Evolutionary conservation across 495 filamentous ascomycete genomes (phyloP).

Genomic region (Talaromyces trachyspermus): DNA sequence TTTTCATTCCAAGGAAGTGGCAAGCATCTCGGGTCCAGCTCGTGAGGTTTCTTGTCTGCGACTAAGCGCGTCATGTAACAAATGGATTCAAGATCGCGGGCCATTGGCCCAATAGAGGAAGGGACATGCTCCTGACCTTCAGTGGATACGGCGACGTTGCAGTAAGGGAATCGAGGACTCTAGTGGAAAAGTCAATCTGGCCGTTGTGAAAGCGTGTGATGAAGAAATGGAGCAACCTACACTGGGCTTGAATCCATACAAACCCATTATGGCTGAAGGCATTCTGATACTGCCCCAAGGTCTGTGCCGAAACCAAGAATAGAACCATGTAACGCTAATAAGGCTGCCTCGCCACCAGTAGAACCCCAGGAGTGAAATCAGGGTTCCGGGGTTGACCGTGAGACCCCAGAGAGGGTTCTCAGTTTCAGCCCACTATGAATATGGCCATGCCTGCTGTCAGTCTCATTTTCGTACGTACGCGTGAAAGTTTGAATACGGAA

Average conservation of each 20-base stretch:
- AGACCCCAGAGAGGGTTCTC: slow-evolving; percentile 49
- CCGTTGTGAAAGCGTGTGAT: neutral
- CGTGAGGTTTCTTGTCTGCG: slow-evolving; percentile 33
- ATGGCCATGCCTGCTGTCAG: slow-evolving; percentile 11
- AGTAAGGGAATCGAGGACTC: slow-evolving; percentile 40
- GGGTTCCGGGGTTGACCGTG: slow-evolving; percentile 40
- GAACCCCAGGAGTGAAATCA: slow-evolving; percentile 49
- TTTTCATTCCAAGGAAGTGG: slow-evolving; percentile 40
- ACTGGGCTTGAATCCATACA: slow-evolving; percentile 52
- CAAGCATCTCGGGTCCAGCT: slow-evolving; percentile 37
- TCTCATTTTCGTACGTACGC: slow-evolving; percentile 20
- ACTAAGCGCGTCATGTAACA: slow-evolving; percentile 34
- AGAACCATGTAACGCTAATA: slow-evolving; percentile 54
- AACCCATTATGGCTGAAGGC: slow-evolving; percentile 44
- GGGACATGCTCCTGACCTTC: slow-evolving; percentile 50
- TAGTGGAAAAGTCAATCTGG: slow-evolving; percentile 7
- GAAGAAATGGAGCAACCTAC: slow-evolving; percentile 23
- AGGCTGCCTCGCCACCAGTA: slow-evolving; percentile 56
- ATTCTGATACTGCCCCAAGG: slow-evolving; percentile 56
- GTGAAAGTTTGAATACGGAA: slow-evolving; percentile 4
- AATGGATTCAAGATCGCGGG: slow-evolving; percentile 34
- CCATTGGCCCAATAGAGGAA: slow-evolving; percentile 44
- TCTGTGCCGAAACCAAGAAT: slow-evolving; percentile 59
- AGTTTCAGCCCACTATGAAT: slow-evolving; percentile 39
- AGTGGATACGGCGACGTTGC: slow-evolving; percentile 40